Percentiles rank a stretch among this genome's conserved stretches.
Evolutionary conservation across 2,329 filamentous ascomycete species (phyloP).

Genomic region (Capronia americana): DNA sequence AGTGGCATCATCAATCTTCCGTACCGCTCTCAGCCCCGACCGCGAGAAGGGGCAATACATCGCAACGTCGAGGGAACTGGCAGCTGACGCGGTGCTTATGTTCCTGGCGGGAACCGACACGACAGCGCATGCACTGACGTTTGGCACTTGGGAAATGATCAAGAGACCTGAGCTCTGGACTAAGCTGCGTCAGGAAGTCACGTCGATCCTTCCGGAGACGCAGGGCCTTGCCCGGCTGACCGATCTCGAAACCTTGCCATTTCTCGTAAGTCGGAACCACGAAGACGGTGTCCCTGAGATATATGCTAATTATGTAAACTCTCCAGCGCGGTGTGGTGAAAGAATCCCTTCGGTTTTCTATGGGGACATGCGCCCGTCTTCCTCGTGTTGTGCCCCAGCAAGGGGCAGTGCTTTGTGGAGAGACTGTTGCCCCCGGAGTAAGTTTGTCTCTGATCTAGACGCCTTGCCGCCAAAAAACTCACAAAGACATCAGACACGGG

Average conservation of each 20-base stretch:
- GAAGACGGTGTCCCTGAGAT: not conserved
- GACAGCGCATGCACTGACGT: conserved; percentile 40
- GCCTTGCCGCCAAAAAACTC: not conserved
- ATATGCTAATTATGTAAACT: not conserved
- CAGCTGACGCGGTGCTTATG: conserved; percentile 43
- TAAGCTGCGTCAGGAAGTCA: conserved; percentile 25
- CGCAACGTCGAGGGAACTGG: conserved; percentile 36
- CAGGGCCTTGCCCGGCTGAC: conserved; percentile 4
- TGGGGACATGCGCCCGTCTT: conserved; percentile 24
- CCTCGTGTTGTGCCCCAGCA: conserved; percentile 15
- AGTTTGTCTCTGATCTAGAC: conserved; percentile 1
- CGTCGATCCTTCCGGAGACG: conserved; percentile 5
- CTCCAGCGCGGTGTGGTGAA: conserved; percentile 23
- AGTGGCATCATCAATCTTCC: conserved; percentile 41
- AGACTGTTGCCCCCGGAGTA: conserved; percentile 13
- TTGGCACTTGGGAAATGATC: conserved; percentile 44
- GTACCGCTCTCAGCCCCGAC: conserved; percentile 37
- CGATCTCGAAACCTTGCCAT: conserved; percentile 23
- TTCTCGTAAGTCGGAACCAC: conserved; percentile 12
- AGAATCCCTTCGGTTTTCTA: conserved; percentile 21
- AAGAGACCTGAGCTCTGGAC: conserved; percentile 15
- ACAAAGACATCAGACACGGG: conserved; percentile 9
- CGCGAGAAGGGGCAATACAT: conserved; percentile 42
- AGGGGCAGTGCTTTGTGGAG: conserved; percentile 21
- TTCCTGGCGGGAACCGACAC: conserved; percentile 45